Percentiles rank a stretch among this genome's conserved stretches.
phyloP scores from a whole-genome alignment of 192 early-diverging fungal genomes.

The Cladochytrium replicatum region DNA sequence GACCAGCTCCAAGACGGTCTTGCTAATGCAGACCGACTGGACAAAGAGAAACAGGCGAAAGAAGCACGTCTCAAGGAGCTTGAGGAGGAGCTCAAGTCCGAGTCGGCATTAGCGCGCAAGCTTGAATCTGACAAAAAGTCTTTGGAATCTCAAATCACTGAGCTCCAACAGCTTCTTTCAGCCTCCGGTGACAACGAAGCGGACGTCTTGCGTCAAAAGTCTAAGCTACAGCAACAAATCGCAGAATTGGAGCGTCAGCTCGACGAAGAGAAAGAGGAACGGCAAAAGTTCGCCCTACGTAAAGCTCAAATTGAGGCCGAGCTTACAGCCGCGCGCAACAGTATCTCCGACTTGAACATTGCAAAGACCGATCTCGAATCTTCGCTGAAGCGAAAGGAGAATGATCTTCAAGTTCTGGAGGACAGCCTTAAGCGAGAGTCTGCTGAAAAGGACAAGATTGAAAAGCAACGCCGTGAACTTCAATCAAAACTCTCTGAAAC shows the following conservation, averaged over 20 bases:
- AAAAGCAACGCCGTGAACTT: constrained; percentile 38
- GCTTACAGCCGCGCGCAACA: constrained; percentile 17
- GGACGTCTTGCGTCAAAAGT: constrained; percentile 34
- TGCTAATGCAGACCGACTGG: constrained; percentile 31
- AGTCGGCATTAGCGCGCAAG: constrained; percentile 20
- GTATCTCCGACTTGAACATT: constrained; percentile 26
- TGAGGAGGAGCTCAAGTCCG: constrained; percentile 33
- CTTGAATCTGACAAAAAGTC: constrained; percentile 34
- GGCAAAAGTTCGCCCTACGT: constrained; percentile 24
- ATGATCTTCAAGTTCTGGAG: constrained; percentile 27
- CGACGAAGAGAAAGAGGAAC: constrained; percentile 32
- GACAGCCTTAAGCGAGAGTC: constrained; percentile 24
- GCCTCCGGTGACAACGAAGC: constrained; percentile 27
- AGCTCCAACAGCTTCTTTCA: constrained; percentile 32
- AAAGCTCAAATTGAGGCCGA: constrained; percentile 25
- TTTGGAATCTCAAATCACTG: constrained; percentile 31
- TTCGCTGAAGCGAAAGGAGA: constrained; percentile 32
- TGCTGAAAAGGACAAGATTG: constrained; percentile 34
- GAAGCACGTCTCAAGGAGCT: constrained; percentile 41
- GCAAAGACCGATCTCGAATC: constrained; percentile 30
- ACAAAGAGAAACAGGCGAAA: constrained; percentile 40
- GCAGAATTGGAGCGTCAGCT: constrained; percentile 36
- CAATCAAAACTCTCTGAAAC: constrained; percentile 28
- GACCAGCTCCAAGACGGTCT: constrained; percentile 22
- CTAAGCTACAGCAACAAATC: constrained; percentile 34